Evolutionary conservation across 192 early-diverging fungal species (phyloP), one percentile per base, ranked within the genome.

Genomic region (Powellomyces hirtus): DNA sequence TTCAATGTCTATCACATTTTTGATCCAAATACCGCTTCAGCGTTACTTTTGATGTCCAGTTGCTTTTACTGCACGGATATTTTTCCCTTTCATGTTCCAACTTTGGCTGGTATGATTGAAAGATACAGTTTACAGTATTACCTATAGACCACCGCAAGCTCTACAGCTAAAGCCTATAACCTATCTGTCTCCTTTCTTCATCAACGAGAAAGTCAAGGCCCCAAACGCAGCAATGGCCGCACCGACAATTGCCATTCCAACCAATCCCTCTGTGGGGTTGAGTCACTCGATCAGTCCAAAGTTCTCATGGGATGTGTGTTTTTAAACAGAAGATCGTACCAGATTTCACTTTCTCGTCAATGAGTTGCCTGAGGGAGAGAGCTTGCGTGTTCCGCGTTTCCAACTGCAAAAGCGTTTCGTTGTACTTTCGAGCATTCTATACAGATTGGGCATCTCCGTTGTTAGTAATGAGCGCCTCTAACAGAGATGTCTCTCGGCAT

Each of bases 331-430:
- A 16, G 52, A 49, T 7, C 72, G 62, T 68, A 88, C 87, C 88
- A 71, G 80, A 77, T 16, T 86, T 82, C 20, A 96, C 89, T 57
- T 89, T 91, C 11, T 90, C 84, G 45, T 96, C 92, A 73, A 98
- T 95, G 20, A 90, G 77, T 42, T 83, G 63, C 33, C 85, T 79
- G 53, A 98, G 77, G 22, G 77, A 72, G 60, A 81, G 72, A 1
- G 90, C 91, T 73, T 98, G 94, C 10, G 80, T 81, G 73, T 98
- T 98, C 34, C 81, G 74, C 10, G 93, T 90, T 72, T 98, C 96
- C 33, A 89, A 70, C 16, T 89, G 79, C 62, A 98, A 70, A n/a
- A 98, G 81, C 49, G 84, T 82, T 36, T 92, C 86, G 70, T 91
- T 92, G 73, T 84, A 91, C n/a, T 88, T 83, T 37, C 89, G 79